phyloP scores from a whole-genome alignment of 148 eudicot species.

The Silene conica region DNA sequence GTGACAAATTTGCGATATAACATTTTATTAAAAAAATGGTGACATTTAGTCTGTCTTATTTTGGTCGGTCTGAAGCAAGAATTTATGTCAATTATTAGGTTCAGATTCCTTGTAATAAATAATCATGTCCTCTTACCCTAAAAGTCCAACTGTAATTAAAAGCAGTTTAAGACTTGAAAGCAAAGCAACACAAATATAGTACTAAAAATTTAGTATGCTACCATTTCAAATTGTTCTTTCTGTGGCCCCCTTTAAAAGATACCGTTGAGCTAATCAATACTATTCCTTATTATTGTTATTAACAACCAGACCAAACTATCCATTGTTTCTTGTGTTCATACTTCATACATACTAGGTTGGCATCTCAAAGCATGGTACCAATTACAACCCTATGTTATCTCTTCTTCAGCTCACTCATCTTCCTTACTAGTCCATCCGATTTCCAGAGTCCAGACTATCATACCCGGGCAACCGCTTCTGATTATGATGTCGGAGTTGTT shows the following conservation, averaged over 20 bases:
- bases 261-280: background rate
- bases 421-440: slow-evolving; percentile 6
- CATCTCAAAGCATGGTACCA: slow-evolving; percentile 17
- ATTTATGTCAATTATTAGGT: slow-evolving; percentile 2
- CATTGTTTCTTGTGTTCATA: background rate
- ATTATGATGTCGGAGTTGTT: background rate
- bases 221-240: background rate
- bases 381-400: slow-evolving; percentile 11
- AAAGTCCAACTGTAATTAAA: background rate
- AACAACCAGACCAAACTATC: background rate
- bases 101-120: background rate
- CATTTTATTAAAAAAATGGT: no score
- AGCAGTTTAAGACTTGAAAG: background rate
- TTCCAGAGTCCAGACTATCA: background rate
- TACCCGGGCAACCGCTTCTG: background rate
- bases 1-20: no score
- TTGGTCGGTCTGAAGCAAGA: no score
- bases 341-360: background rate
- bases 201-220: background rate
- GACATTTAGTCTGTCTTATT: no score
- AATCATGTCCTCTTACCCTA: background rate
- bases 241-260: background rate
- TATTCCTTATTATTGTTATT: background rate
- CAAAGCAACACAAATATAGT: background rate
- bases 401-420: background rate